A percentile compares a stretch with the other conserved stretches of the same genome.
Conservation (phyloP, 2,329 filamentous ascomycete genomes). For the Exophiala sp. region DNA sequence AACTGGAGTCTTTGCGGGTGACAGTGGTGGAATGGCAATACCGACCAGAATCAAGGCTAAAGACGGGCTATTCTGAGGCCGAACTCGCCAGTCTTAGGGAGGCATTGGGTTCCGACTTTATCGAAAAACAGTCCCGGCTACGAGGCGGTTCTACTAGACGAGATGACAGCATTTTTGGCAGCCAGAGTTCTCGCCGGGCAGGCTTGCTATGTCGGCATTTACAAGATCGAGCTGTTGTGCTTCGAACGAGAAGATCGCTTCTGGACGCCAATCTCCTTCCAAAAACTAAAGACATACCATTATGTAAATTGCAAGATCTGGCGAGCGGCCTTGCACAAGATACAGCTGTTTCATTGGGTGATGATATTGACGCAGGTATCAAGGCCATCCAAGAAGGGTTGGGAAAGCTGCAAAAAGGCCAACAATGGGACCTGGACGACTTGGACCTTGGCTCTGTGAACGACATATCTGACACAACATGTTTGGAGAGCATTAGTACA, state of each 20-base stretch:
- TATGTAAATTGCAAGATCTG: neutral
- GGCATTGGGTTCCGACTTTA: constrained; percentile 60
- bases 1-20: constrained; percentile 73
- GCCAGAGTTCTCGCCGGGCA: constrained; percentile 55
- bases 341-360: neutral
- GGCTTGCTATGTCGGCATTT: constrained; percentile 68
- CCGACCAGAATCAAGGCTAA: constrained; percentile 65
- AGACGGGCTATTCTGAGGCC: constrained; percentile 66
- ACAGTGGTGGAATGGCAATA: constrained; percentile 78
- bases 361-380: constrained; percentile 31
- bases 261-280: constrained; percentile 11
- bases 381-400: constrained; percentile 34
- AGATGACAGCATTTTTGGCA: constrained; percentile 50
- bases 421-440: constrained; percentile 25
- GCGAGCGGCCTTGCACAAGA: neutral
- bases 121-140: constrained; percentile 50
- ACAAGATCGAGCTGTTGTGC: constrained; percentile 26
- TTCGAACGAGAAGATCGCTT: constrained; percentile 15
- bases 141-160: constrained; percentile 15
- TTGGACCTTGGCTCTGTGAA: constrained; percentile 1
- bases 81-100: constrained; percentile 71
- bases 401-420: constrained; percentile 32
- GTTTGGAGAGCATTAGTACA: constrained; percentile 12
- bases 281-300: neutral
- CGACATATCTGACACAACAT: constrained; percentile 11